A percentile compares a stretch with the other conserved stretches of the same genome.
phyloP scores from a whole-genome alignment of 139 green algal genomes.

The Pseudopediastrum boryanum region DNA sequence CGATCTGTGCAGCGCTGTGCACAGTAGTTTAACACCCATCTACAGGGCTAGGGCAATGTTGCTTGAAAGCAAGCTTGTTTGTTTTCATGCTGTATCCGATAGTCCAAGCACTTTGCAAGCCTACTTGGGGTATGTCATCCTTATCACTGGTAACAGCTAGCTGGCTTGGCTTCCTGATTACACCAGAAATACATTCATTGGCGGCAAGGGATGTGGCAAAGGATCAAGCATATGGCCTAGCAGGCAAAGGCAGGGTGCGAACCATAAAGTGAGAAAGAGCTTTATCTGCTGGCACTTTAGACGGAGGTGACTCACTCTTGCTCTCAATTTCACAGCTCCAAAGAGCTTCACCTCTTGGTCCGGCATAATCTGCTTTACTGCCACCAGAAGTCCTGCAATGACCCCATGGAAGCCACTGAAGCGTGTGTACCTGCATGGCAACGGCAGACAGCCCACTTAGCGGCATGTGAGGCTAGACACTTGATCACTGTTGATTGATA shows the following conservation, averaged over 20 bases:
- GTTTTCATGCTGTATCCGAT: no score
- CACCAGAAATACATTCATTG: neutral
- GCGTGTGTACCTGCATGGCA: slow-evolving; percentile 67
- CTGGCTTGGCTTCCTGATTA: neutral
- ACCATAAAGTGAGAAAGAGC: neutral
- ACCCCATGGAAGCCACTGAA: slow-evolving; percentile 91
- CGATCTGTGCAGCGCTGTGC: neutral
- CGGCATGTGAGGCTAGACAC: no score
- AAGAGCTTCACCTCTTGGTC: slow-evolving; percentile 85
- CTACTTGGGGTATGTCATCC: neutral
- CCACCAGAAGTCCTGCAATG: slow-evolving; percentile 83
- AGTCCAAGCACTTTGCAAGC: no score
- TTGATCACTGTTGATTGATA: no score
- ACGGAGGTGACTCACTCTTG: slow-evolving; percentile 56
- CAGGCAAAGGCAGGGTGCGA: neutral
- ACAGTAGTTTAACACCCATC: neutral
- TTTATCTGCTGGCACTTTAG: neutral
- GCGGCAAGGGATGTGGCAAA: neutral
- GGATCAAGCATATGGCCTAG: neutral
- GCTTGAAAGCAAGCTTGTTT: no score
- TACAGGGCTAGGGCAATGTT: neutral
- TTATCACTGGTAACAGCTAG: neutral
- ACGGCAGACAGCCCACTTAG: no score
- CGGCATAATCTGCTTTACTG: slow-evolving; percentile 91
- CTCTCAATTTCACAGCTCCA: slow-evolving; percentile 71